A percentile compares a stretch with the other conserved stretches of the same genome.
phyloP scores from a whole-genome alignment of 352 stramenopile species.

The Phytophthora pinifolia region DNA sequence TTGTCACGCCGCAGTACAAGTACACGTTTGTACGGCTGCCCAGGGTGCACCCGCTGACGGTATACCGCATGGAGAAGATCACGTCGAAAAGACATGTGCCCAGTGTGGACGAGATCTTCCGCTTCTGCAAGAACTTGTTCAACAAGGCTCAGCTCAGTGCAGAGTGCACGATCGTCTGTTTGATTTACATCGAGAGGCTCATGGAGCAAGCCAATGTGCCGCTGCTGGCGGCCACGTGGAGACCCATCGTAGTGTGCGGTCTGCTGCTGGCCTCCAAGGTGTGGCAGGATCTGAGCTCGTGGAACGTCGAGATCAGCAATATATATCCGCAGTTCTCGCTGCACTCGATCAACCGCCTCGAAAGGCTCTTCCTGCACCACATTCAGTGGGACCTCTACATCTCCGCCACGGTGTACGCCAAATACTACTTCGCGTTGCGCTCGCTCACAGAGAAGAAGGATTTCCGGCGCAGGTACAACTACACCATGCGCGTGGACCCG shows the following conservation, averaged over 20 bases:
- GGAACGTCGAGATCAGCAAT: conserved; percentile 98
- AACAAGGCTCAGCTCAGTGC: conserved; percentile 95
- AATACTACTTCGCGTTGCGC: conserved; percentile 99
- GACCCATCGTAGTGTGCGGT: conserved; percentile 97
- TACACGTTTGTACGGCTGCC: conserved; percentile 84
- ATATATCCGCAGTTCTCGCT: conserved; percentile 99
- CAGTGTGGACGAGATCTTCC: conserved; percentile 91
- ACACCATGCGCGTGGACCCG: conserved; percentile 85
- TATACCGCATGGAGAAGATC: conserved; percentile 86
- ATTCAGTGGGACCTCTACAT: conserved; percentile 99
- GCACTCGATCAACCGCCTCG: conserved; percentile 97
- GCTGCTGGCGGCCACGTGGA: conserved; percentile 95
- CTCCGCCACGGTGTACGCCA: conserved; percentile 93
- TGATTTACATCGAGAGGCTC: conserved; percentile 99
- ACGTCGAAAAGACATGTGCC: conserved; percentile 81
- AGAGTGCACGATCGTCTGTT: conserved; percentile 98
- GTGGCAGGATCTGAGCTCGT: conserved; percentile 98
- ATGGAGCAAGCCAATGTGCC: conserved; percentile 97
- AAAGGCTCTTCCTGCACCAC: conserved; percentile 95
- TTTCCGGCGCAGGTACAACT: conserved; percentile 90
- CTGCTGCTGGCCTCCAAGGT: conserved; percentile 98
- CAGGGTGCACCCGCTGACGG: conserved; percentile 71
- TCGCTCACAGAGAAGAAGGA: conserved; percentile 91
- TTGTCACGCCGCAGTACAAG: conserved; percentile 88
- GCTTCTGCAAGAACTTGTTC: conserved; percentile 95